These are phyloP conservation scores for Yamadazyma paraphyllophila DNA, from an alignment of 805 yeast species.

Conservation along the genomic window DNA sequence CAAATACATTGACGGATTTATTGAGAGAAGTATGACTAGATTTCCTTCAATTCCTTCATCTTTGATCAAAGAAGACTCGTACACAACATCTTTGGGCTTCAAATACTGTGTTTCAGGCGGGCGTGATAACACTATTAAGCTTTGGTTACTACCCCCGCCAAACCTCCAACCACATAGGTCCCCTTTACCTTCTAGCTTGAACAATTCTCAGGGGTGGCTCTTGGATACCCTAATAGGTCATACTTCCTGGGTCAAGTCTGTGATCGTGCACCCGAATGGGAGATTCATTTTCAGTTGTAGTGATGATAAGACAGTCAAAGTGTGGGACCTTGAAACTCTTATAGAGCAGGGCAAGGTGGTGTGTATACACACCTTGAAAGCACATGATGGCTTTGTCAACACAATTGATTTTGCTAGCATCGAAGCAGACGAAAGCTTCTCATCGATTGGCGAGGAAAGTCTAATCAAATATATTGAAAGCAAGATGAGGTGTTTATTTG, in stretches of 20 bases:
- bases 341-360: slow-evolving; percentile 42
- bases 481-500: slow-evolving; percentile 59
- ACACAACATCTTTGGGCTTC: slow-evolving; percentile 45
- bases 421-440: slow-evolving; percentile 10
- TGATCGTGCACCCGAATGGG: slow-evolving; percentile 75
- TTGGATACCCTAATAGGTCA: slow-evolving; percentile 68
- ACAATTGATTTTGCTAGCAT: slow-evolving; percentile 55
- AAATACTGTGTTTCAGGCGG: slow-evolving; percentile 78
- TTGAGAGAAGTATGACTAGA: slow-evolving; percentile 29
- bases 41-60: slow-evolving; percentile 34
- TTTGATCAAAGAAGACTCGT: slow-evolving; percentile 25
- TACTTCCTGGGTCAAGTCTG: slow-evolving; percentile 78
- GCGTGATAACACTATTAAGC: slow-evolving; percentile 67
- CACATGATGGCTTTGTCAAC: slow-evolving; percentile 78
- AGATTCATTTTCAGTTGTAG: slow-evolving; percentile 65
- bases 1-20: slow-evolving; percentile 45
- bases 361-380: slow-evolving; percentile 47
- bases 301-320: slow-evolving; percentile 72
- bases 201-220: slow-evolving; percentile 59
- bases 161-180: slow-evolving; percentile 50
- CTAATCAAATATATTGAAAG: slow-evolving; percentile 34
- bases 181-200: slow-evolving; percentile 50
- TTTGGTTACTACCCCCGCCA: slow-evolving; percentile 80
- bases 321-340: slow-evolving; percentile 66
- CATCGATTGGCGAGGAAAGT: slow-evolving; percentile 17